Evolutionary conservation across 2,329 filamentous ascomycete genomes (phyloP).

Genomic region (Kalaharituber pfeilii): DNA sequence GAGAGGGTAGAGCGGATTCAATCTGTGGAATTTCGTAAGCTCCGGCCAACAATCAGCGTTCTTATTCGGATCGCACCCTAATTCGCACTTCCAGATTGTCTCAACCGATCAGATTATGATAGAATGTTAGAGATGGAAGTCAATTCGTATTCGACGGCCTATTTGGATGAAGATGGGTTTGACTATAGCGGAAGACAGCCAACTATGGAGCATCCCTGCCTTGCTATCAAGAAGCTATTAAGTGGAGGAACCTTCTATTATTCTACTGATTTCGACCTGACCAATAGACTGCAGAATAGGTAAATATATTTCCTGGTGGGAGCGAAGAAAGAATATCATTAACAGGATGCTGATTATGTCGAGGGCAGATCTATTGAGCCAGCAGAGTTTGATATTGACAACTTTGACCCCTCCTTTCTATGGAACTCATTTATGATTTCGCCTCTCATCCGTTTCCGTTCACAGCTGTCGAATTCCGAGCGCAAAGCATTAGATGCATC

Average conservation of each 20-base stretch:
- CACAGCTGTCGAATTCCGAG: conserved; percentile 56
- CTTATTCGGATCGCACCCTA: no score
- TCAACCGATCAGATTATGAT: conserved; percentile 61
- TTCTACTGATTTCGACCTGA: conserved; percentile 94
- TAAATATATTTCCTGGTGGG: conserved; percentile 24
- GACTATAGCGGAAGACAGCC: conserved; percentile 47
- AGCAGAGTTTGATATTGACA: conserved; percentile 73
- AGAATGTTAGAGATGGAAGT: conserved; percentile 36
- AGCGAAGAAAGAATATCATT: conserved; percentile 9
- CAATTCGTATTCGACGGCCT: conserved; percentile 34
- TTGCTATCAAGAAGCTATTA: conserved; percentile 71
- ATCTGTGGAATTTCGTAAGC: conserved; percentile 59
- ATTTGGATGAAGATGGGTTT: conserved; percentile 32
- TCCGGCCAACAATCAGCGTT: no score
- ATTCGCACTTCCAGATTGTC: not conserved
- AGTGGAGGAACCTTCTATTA: conserved; percentile 95
- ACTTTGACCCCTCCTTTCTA: conserved; percentile 76
- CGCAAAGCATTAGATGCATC: conserved; percentile 68
- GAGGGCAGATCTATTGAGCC: conserved; percentile 49
- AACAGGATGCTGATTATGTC: conserved; percentile 10
- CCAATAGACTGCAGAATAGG: conserved; percentile 80
- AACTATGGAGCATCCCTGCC: conserved; percentile 68
- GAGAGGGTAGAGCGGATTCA: conserved; percentile 85
- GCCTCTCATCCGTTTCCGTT: conserved; percentile 76
- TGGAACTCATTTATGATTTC: conserved; percentile 99